These are phyloP conservation scores for Trichosphaerium sp. DNA, from an alignment of 78 protist genomes.

Conservation along the genomic window DNA sequence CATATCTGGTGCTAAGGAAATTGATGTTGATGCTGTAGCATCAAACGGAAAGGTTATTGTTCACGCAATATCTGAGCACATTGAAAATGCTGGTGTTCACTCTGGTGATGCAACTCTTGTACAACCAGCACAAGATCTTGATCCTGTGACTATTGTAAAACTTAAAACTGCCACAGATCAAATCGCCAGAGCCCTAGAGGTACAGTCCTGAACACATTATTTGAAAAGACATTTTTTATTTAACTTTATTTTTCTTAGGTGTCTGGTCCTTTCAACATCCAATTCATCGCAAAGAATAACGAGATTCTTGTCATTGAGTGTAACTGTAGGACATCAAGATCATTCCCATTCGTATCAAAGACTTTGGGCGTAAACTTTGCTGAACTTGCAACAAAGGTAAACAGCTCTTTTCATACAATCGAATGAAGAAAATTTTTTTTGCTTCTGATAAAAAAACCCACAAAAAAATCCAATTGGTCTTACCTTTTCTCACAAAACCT, in stretches of 20 bases:
- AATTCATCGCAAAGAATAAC: conserved; percentile 84
- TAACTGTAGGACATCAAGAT: conserved; percentile 87
- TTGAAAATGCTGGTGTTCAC: conserved; percentile 98
- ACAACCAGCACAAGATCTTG: conserved; percentile 84
- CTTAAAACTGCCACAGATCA: conserved; percentile 35
- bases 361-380: conserved; percentile 61
- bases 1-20: conserved; percentile 86
- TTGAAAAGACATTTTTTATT: too few relatives aligned
- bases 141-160: conserved; percentile 41
- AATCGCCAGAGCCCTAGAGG: conserved; percentile 73
- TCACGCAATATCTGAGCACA: conserved; percentile 90
- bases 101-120: conserved; percentile 94
- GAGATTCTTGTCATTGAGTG: conserved; percentile 90
- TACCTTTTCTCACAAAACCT: not conserved
- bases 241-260: too few relatives aligned
- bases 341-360: conserved; percentile 90
- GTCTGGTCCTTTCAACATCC: conserved; percentile 93
- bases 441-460: not conserved
- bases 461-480: not conserved
- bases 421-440: not conserved
- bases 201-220: too few relatives aligned
- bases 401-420: not conserved
- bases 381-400: conserved; percentile 70
- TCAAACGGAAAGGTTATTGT: conserved; percentile 68
- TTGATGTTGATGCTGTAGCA: conserved; percentile 93